Evolutionary conservation across 805 yeast genomes (phyloP).

Genomic region (Cyberlindnera mississippiensis): DNA sequence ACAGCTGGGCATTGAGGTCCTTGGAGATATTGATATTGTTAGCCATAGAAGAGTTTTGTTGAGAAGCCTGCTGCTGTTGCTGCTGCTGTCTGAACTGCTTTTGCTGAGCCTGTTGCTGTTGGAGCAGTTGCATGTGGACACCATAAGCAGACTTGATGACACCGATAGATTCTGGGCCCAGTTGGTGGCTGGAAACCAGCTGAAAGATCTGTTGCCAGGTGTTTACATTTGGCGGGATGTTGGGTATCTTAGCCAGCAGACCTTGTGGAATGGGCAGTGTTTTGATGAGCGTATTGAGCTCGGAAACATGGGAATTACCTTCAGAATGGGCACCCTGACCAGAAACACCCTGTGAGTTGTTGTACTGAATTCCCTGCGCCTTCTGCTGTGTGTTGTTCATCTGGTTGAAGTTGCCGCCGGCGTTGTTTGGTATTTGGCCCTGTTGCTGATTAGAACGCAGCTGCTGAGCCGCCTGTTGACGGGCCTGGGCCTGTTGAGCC

Average conservation of each 20-base stretch:
- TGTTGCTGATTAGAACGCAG: conserved; percentile 26
- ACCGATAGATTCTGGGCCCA: conserved; percentile 56
- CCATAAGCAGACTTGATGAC: conserved; percentile 64
- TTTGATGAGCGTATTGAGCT: conserved; percentile 41
- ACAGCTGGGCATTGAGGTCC: conserved; percentile 23
- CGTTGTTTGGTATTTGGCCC: neutral
- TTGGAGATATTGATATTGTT: neutral
- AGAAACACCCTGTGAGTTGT: neutral
- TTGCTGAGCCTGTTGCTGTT: conserved; percentile 42
- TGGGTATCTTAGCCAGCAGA: conserved; percentile 63
- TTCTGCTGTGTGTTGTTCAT: conserved; percentile 4
- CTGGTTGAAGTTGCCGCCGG: conserved; percentile 9
- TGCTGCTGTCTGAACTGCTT: conserved; percentile 32
- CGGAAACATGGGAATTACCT: conserved; percentile 20
- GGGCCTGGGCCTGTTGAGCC: conserved; percentile 48
- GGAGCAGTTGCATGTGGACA: conserved; percentile 56
- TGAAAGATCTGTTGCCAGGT: conserved; percentile 81
- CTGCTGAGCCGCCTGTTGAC: conserved; percentile 46
- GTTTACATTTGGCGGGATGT: conserved; percentile 69
- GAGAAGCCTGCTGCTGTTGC: conserved; percentile 22
- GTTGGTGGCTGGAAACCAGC: conserved; percentile 50
- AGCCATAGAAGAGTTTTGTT: neutral
- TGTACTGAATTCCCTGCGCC: neutral
- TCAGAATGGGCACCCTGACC: neutral
- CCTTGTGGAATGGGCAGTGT: conserved; percentile 70